Evolutionary conservation across 495 filamentous ascomycete genomes (phyloP), one percentile per base, ranked within the genome.

Genomic region (Penicillium mononematosum): DNA sequence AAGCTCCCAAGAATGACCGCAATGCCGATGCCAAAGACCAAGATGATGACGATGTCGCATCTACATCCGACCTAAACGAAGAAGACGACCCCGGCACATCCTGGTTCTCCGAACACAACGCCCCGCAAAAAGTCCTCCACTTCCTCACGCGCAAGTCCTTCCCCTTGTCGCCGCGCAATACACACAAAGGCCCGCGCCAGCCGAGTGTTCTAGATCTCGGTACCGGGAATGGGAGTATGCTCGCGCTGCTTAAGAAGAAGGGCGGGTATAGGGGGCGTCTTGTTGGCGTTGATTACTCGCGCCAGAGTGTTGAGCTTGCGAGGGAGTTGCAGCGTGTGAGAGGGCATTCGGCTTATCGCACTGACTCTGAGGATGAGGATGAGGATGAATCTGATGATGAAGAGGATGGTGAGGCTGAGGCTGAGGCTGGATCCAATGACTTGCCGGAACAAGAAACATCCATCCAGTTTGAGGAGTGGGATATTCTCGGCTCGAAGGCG

Each of bases 161-260:
- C 50, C 71, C 75, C 8, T 65, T 77, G 20, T 45, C 73, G 34
- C 67, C 69, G n/a, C 58, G 60, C n/a, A 68, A 67, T 32, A 67
- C 64, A 39, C 56, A 20, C 44, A 46, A 55, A 7, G 58, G 68
- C 14, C 32, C 48, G 32, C 20, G 46, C 7, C 63, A 68, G 22
- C 69, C 75, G 0, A 73, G 60, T 3, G 84, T 96, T 49, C 78
- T 97, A 0, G 85, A 88, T 58, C 75, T 98, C 0, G 94, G 94
- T 1, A 96, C 91, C 0, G 94, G 94, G 0, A 98, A 97, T 73
- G 94, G 94, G 2, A 88, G 91, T 64, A 81, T 97, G 64, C 77
- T 97, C 3, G 92, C 94, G 58, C 76, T 84, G 19, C 74, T 98
- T 12, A 69, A 83, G 22, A 86, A 86, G 44, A 72, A 68, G n/a